Evolutionary conservation across 2,329 filamentous ascomycete genomes (phyloP).

Genomic region (Colletotrichum incanum): DNA sequence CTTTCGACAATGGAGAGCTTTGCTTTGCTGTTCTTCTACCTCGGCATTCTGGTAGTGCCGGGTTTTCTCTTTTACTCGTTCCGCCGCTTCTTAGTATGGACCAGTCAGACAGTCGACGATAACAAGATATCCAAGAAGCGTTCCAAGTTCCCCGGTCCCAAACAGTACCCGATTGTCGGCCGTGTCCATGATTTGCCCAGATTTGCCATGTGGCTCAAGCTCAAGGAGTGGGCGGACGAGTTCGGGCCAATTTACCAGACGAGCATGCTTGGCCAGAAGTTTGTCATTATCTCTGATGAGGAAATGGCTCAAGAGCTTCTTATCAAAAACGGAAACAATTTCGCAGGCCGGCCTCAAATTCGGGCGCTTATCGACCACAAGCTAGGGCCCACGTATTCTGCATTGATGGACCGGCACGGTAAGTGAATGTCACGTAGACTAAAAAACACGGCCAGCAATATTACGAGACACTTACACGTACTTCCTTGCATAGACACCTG

Average conservation of each 20-base stretch:
- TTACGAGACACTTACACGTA: background rate
- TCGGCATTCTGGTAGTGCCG: conserved; percentile 58
- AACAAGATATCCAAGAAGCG: conserved; percentile 45
- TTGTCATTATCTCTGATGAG: conserved; percentile 64
- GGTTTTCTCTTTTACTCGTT: conserved; percentile 60
- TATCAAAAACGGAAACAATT: conserved; percentile 65
- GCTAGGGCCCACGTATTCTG: conserved; percentile 63
- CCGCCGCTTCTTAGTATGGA: conserved; percentile 57
- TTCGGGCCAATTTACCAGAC: conserved; percentile 63
- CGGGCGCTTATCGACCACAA: conserved; percentile 65
- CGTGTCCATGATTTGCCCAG: conserved; percentile 65
- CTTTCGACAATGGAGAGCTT: conserved; percentile 55
- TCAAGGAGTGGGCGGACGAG: conserved; percentile 62
- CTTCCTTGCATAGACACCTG: conserved; percentile 57
- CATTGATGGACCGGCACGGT: conserved; percentile 67
- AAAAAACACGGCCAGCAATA: background rate
- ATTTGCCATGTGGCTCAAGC: conserved; percentile 66
- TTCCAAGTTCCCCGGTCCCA: conserved; percentile 61
- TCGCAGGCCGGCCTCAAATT: conserved; percentile 66
- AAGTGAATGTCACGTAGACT: conserved; percentile 41
- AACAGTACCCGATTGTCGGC: conserved; percentile 64
- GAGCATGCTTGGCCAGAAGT: conserved; percentile 56
- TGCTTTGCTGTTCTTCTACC: conserved; percentile 59
- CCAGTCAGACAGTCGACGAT: background rate
- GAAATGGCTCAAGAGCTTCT: conserved; percentile 65